Percentiles rank a stretch among this genome's conserved stretches.
Conservation (phyloP, 305 asterid species). For the Fraxinus angustifolia region DNA sequence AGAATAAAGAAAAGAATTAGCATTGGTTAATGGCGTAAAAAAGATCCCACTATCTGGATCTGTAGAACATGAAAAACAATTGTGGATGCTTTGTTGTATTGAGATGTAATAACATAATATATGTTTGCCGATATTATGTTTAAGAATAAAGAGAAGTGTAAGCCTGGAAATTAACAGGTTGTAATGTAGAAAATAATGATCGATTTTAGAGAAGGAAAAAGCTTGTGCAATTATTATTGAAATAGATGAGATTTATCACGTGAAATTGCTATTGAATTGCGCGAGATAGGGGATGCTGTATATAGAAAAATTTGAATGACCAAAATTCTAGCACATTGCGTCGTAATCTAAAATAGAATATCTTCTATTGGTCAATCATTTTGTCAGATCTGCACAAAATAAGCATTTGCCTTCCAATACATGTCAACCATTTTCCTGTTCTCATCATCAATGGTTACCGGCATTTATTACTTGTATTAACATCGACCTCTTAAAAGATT, state of each 20-base stretch:
- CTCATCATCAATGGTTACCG: background rate
- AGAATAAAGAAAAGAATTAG: background rate
- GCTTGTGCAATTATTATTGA: background rate
- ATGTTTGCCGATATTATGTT: background rate
- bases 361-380: background rate
- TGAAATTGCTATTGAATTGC: background rate
- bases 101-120: background rate
- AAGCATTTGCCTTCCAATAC: background rate
- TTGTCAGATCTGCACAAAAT: background rate
- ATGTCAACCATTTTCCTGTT: background rate
- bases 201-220: background rate
- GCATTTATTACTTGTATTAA: background rate
- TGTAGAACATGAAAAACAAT: background rate
- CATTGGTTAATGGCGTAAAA: background rate
- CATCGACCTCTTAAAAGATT: background rate
- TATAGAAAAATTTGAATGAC: background rate
- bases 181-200: background rate
- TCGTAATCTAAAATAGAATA: background rate
- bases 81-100: background rate
- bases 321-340: background rate
- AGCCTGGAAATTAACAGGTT: background rate
- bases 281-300: background rate
- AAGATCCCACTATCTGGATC: background rate
- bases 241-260: background rate
- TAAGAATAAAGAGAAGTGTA: background rate